phyloP scores from a whole-genome alignment of 306 rosid genomes.

The Phaseolus lunatus region DNA sequence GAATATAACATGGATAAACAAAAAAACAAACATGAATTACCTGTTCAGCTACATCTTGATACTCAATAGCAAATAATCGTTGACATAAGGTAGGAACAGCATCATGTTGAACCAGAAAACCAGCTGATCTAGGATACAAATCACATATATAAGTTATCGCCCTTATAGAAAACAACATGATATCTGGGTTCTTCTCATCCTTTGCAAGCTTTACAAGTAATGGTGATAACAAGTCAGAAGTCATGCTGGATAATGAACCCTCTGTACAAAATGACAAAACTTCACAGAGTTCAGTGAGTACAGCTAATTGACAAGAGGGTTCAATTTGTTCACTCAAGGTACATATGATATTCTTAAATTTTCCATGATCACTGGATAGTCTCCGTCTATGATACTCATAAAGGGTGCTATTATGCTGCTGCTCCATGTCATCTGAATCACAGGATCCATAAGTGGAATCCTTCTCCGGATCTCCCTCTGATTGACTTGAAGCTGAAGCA shows the following conservation, averaged over 20 bases:
- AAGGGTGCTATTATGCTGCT: constrained; percentile 67
- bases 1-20: neutral
- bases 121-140: constrained; percentile 81
- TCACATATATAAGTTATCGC: constrained; percentile 95
- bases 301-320: constrained; percentile 70
- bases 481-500: constrained; percentile 81
- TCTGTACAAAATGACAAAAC: constrained; percentile 89
- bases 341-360: constrained; percentile 70
- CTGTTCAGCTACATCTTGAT: constrained; percentile 97
- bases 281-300: constrained; percentile 88
- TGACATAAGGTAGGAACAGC: constrained; percentile 87
- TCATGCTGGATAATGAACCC: constrained; percentile 82
- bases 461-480: constrained; percentile 86
- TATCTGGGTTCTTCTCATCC: constrained; percentile 72
- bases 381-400: constrained; percentile 76
- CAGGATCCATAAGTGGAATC: constrained; percentile 92
- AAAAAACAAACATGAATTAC: constrained; percentile 51
- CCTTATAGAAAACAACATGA: constrained; percentile 85
- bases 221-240: constrained; percentile 73
- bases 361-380: constrained; percentile 80
- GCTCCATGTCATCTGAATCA: constrained; percentile 91
- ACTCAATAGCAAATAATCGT: constrained; percentile 77
- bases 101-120: constrained; percentile 82
- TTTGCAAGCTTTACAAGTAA: constrained; percentile 78
- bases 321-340: constrained; percentile 73